These are phyloP conservation scores for Diacronema lutheri DNA, from an alignment of 78 protist genomes.

Conservation along the genomic window DNA sequence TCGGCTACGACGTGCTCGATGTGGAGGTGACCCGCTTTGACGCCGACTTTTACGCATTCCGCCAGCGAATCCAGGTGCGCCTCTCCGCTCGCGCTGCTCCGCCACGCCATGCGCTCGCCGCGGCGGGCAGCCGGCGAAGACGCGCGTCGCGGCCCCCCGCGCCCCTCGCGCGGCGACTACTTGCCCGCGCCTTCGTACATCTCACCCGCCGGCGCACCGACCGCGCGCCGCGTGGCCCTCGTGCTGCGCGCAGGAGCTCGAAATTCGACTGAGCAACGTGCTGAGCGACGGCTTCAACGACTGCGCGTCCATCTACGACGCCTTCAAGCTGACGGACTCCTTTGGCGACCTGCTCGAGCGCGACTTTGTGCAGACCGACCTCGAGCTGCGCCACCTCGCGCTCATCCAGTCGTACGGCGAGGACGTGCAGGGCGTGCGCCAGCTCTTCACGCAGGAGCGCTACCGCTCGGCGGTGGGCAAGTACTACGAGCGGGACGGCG, in stretches of 20 bases:
- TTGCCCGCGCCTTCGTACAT: constrained; percentile 59
- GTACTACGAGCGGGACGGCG: constrained; percentile 16
- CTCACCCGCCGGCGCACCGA: constrained; percentile 29
- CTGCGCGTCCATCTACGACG: constrained; percentile 26
- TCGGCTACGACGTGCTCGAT: constrained; percentile 22
- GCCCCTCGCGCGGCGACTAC: constrained; percentile 57
- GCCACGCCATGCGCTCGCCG: constrained; percentile 23
- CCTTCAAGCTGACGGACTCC: constrained; percentile 63
- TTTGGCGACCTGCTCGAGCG: constrained; percentile 62
- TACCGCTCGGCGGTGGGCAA: background rate
- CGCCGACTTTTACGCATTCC: constrained; percentile 23
- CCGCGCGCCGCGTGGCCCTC: constrained; percentile 18
- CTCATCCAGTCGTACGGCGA: constrained; percentile 33
- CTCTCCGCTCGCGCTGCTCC: constrained; percentile 11
- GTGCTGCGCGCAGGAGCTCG: too few relatives aligned
- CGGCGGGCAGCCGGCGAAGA: constrained; percentile 25
- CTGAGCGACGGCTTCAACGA: constrained; percentile 47
- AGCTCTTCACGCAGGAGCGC: constrained; percentile 32
- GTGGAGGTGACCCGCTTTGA: constrained; percentile 1
- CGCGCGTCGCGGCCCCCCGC: constrained; percentile 22
- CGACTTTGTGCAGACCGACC: constrained; percentile 26
- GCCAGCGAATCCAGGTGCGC: background rate
- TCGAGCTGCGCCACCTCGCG: constrained; percentile 29
- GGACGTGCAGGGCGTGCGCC: constrained; percentile 43
- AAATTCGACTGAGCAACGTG: background rate